Percentiles rank a stretch among this genome's conserved stretches.
phyloP scores from a whole-genome alignment of 2,329 filamentous ascomycete genomes.

The Blastomyces gilchristii region DNA sequence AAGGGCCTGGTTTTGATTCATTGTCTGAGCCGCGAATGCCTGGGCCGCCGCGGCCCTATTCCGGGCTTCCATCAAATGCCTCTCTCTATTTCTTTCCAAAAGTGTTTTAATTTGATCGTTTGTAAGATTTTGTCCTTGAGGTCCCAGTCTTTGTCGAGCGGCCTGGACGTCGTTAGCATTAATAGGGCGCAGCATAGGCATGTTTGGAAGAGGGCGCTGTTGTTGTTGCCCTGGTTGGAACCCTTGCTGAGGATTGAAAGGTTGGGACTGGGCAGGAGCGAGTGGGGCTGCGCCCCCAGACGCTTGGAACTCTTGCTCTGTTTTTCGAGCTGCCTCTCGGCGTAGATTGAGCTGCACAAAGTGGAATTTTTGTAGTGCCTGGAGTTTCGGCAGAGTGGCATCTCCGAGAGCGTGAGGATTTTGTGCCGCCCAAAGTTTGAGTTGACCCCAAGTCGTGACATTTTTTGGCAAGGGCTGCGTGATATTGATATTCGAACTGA shows the following conservation, averaged over 20 bases:
- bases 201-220: constrained; percentile 19
- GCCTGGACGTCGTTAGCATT: constrained; percentile 29
- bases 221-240: constrained; percentile 24
- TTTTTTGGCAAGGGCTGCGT: constrained; percentile 37
- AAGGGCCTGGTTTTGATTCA: constrained; percentile 19
- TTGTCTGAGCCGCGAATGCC: constrained; percentile 18
- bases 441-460: constrained; percentile 46
- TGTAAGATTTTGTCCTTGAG: constrained; percentile 24
- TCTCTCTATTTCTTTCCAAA: constrained; percentile 29
- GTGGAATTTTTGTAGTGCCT: constrained; percentile 35
- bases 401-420: constrained; percentile 37
- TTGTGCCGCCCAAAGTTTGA: constrained; percentile 44
- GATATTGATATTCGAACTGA: constrained; percentile 25
- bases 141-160: constrained; percentile 29
- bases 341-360: constrained; percentile 28
- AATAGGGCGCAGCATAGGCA: constrained; percentile 27
- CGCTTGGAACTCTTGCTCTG: constrained; percentile 18
- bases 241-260: constrained; percentile 21
- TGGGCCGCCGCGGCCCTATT: constrained; percentile 16
- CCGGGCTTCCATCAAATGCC: constrained; percentile 27
- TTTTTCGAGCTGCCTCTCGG: constrained; percentile 20
- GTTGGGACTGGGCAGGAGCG: constrained; percentile 19
- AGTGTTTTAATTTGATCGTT: constrained; percentile 37
- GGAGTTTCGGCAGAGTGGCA: constrained; percentile 33
- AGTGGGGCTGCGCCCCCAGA: constrained; percentile 19